Conservation (phyloP, 2,329 filamentous ascomycete genomes). For the Aspergillus carbonarius region DNA sequence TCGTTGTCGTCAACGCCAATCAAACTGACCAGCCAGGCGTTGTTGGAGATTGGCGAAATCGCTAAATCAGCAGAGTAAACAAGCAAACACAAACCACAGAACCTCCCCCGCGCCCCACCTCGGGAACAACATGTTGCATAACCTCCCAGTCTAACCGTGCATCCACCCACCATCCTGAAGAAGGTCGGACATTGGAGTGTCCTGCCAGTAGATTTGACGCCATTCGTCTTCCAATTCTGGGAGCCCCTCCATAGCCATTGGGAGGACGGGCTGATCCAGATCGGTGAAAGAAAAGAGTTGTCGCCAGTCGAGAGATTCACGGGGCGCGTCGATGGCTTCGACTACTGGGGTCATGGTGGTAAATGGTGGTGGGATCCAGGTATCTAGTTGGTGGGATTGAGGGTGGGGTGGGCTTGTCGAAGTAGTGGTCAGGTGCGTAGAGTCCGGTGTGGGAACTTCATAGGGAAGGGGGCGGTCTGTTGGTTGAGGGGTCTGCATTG, state of each 20-base stretch:
- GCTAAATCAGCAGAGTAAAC: not conserved
- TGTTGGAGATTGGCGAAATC: not conserved
- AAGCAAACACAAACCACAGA: not conserved
- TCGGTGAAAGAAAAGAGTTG: slow-evolving; percentile 44
- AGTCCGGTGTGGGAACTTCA: slow-evolving; percentile 33
- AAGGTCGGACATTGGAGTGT: slow-evolving; percentile 43
- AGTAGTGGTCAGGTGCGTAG: slow-evolving; percentile 23
- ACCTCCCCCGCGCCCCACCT: not conserved
- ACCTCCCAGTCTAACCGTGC: slow-evolving; percentile 17
- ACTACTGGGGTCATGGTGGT: slow-evolving; percentile 28
- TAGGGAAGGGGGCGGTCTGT: slow-evolving; percentile 23
- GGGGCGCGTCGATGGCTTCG: slow-evolving; percentile 33
- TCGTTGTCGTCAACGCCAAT: not conserved
- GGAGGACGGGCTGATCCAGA: slow-evolving; percentile 36
- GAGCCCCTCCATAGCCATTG: slow-evolving; percentile 39
- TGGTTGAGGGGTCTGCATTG: slow-evolving; percentile 20
- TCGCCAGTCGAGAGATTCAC: slow-evolving; percentile 42
- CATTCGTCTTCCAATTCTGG: slow-evolving; percentile 46
- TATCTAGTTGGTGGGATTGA: slow-evolving; percentile 26
- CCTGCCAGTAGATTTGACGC: slow-evolving; percentile 47
- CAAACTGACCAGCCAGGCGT: not conserved
- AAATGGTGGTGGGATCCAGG: slow-evolving; percentile 33
- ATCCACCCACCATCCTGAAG: slow-evolving; percentile 43
- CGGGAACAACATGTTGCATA: not conserved
- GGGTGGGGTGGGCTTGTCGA: slow-evolving; percentile 25